phyloP scores from a whole-genome alignment of 441 rosid genomes.

The Arabidopsis lyrata region DNA sequence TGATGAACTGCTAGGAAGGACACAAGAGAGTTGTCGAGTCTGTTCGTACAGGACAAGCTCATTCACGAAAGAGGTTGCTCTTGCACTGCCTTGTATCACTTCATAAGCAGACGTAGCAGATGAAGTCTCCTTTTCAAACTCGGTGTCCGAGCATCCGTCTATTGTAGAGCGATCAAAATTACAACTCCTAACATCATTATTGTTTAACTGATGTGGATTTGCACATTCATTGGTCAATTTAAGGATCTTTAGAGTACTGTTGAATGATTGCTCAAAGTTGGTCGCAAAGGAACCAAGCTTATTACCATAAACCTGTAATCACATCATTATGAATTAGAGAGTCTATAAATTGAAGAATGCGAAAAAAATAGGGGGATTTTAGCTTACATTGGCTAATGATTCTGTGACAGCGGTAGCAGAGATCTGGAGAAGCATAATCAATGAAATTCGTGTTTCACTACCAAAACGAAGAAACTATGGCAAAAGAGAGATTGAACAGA shows the following conservation, averaged over 20 bases:
- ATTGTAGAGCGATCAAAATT: conserved; percentile 46
- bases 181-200: conserved; percentile 42
- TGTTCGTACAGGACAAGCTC: conserved; percentile 53
- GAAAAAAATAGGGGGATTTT: neutral
- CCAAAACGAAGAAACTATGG: conserved; percentile 6
- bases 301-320: conserved; percentile 77
- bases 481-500: neutral
- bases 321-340: conserved; percentile 14
- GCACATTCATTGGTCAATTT: conserved; percentile 66
- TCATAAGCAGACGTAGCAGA: conserved; percentile 42
- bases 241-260: conserved; percentile 83
- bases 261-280: conserved; percentile 87
- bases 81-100: conserved; percentile 50
- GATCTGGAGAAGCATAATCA: conserved; percentile 60
- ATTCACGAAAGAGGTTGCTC: conserved; percentile 39
- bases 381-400: conserved; percentile 91
- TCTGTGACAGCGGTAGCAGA: conserved; percentile 87
- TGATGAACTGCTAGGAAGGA: conserved; percentile 46
- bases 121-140: conserved; percentile 31
- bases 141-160: conserved; percentile 40
- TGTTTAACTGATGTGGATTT: conserved; percentile 33
- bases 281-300: conserved; percentile 64
- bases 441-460: conserved; percentile 18
- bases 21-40: conserved; percentile 50
- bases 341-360: neutral